These are phyloP conservation scores for Sanghuangporus sanghuang DNA, from an alignment of 1,284 basidiomycete genomes.

Conservation along the genomic window DNA sequence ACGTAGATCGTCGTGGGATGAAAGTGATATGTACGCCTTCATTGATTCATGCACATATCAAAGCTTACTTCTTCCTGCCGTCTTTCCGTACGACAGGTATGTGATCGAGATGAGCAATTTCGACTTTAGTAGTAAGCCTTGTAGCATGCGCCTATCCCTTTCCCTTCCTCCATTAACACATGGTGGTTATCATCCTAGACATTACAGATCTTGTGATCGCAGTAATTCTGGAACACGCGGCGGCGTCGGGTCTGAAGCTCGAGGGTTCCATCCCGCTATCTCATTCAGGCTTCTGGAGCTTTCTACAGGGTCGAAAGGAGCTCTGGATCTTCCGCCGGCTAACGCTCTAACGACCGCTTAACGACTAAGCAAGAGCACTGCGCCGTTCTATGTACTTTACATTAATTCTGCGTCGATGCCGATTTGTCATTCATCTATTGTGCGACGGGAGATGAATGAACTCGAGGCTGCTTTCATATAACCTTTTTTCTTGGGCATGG, in stretches of 20 bases:
- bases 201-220: constrained; percentile 35
- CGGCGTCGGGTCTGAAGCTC: constrained; percentile 36
- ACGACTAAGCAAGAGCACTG: neutral
- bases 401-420: neutral
- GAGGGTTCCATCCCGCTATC: constrained; percentile 43
- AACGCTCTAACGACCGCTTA: neutral
- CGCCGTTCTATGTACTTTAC: neutral
- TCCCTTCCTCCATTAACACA: constrained; percentile 17
- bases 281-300: constrained; percentile 32
- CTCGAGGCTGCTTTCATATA: neutral
- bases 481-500: neutral
- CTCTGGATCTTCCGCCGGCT: constrained; percentile 42
- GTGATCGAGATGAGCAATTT: constrained; percentile 10
- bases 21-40: constrained; percentile 11
- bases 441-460: neutral
- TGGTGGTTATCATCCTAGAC: constrained; percentile 6
- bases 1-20: constrained; percentile 9
- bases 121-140: constrained; percentile 14
- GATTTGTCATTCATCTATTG: neutral
- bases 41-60: neutral
- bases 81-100: neutral
- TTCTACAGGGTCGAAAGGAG: constrained; percentile 38
- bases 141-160: constrained; percentile 19
- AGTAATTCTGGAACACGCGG: constrained; percentile 38
- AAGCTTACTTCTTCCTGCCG: neutral